Evolutionary conservation across 2,329 filamentous ascomycete species (phyloP).

Genomic region (Arachnomyces sp.): DNA sequence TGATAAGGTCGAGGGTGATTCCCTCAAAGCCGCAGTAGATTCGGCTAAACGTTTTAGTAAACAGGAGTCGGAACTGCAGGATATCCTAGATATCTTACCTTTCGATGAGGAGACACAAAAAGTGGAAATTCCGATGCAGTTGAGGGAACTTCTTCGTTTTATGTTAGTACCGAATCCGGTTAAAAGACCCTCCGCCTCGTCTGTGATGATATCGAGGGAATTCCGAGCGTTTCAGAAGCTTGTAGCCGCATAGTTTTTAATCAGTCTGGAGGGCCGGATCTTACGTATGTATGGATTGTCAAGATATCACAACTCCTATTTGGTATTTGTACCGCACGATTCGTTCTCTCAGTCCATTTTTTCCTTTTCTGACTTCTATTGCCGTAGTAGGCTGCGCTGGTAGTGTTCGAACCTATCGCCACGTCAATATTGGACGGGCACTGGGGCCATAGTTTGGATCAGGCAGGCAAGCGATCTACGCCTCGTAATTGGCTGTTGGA

Average conservation of each 20-base stretch:
- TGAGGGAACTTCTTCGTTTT: constrained; percentile 12
- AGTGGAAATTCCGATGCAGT: constrained; percentile 9
- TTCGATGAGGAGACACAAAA: constrained; percentile 31
- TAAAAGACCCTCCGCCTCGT: constrained; percentile 11
- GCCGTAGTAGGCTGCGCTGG: no score
- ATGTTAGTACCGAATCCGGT: constrained; percentile 10
- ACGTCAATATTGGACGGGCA: no score
- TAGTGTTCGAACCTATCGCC: no score
- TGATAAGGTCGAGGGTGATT: constrained; percentile 8
- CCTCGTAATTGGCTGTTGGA: no score
- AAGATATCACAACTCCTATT: no score
- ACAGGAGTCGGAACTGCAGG: constrained; percentile 64
- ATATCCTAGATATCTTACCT: constrained; percentile 77
- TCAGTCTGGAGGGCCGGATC: not conserved
- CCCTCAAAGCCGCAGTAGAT: constrained; percentile 7
- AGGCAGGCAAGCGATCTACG: no score
- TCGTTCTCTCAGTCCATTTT: no score
- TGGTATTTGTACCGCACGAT: no score
- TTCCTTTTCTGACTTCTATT: no score
- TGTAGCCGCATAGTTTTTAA: constrained; percentile 5
- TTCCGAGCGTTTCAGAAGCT: constrained; percentile 10
- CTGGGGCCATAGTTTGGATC: no score
- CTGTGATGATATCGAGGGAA: constrained; percentile 11
- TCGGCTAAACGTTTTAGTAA: constrained; percentile 5
- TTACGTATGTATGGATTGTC: no score